Conservation (phyloP, 768 basidiomycete species). For the Mrakia blollopis region DNA sequence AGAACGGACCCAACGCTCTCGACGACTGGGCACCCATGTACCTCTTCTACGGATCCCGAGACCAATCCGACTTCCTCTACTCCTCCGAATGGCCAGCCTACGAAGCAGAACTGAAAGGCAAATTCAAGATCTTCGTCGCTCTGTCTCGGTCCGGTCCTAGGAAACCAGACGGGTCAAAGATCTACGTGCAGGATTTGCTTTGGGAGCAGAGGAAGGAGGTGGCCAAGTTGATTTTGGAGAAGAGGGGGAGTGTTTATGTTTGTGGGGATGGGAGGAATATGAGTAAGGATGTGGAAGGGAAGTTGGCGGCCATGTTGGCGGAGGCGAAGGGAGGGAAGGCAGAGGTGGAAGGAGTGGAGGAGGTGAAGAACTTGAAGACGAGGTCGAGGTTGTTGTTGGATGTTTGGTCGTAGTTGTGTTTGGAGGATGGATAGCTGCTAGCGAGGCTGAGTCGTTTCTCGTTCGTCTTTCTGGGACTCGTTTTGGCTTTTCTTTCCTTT, state of each 20-base stretch:
- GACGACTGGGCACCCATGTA: constrained; percentile 92
- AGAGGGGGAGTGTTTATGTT: constrained; percentile 95
- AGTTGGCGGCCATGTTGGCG: constrained; percentile 65
- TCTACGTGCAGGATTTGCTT: constrained; percentile 97
- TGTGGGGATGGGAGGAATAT: constrained; percentile 93
- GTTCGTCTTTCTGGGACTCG: not conserved
- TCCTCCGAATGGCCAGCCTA: constrained; percentile 84
- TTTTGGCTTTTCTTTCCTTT: not conserved
- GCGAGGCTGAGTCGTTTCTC: too few relatives aligned
- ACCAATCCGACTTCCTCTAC: constrained; percentile 81
- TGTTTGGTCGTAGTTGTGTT: constrained; percentile 23
- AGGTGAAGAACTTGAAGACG: constrained; percentile 93
- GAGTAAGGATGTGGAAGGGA: constrained; percentile 91
- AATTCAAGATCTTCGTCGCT: constrained; percentile 80
- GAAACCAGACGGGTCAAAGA: constrained; percentile 85
- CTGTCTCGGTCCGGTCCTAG: constrained; percentile 62
- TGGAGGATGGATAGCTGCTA: not conserved
- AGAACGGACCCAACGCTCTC: constrained; percentile 89
- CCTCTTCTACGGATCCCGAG: constrained; percentile 94
- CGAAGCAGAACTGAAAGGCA: constrained; percentile 76
- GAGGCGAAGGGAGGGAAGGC: constrained; percentile 88
- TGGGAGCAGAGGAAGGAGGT: constrained; percentile 80
- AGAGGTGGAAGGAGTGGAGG: constrained; percentile 81
- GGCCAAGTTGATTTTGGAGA: constrained; percentile 81
- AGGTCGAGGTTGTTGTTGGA: constrained; percentile 33